Conservation (phyloP, 352 stramenopile genomes). For the Hyaloperonospora brassicae region DNA sequence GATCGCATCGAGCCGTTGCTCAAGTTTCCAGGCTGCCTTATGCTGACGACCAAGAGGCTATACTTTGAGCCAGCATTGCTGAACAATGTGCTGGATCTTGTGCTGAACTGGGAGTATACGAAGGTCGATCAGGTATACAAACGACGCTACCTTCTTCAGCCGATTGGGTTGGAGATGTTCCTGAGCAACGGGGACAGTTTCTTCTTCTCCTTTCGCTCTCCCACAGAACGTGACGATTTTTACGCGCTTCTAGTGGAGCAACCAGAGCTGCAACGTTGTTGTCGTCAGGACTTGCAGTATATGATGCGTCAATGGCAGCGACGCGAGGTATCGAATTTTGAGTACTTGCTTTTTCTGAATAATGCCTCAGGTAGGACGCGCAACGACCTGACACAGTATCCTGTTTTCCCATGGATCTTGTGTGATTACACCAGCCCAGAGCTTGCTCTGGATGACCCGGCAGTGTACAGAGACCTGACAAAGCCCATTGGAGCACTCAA, state of each 20-base stretch:
- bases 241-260: constrained; percentile 59
- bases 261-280: constrained; percentile 38
- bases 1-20: constrained; percentile 82
- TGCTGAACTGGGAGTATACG: constrained; percentile 78
- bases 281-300: constrained; percentile 36
- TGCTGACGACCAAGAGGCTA: constrained; percentile 63
- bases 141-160: constrained; percentile 79
- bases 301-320: constrained; percentile 70
- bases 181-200: constrained; percentile 58
- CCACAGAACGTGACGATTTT: constrained; percentile 62
- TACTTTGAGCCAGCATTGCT: constrained; percentile 90
- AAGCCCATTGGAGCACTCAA: constrained; percentile 93
- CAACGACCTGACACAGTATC: constrained; percentile 91
- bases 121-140: constrained; percentile 79
- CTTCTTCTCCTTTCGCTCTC: constrained; percentile 76
- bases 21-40: constrained; percentile 80
- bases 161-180: constrained; percentile 84
- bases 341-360: constrained; percentile 85
- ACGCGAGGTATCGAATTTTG: constrained; percentile 90
- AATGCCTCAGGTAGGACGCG: constrained; percentile 65
- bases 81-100: constrained; percentile 87
- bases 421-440: constrained; percentile 74
- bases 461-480: constrained; percentile 86
- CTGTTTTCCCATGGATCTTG: constrained; percentile 94
- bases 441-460: constrained; percentile 71